Base-by-base conservation (phyloP, 1,139 yeast species). In the Debaryomycetaceae sp. region DNA sequence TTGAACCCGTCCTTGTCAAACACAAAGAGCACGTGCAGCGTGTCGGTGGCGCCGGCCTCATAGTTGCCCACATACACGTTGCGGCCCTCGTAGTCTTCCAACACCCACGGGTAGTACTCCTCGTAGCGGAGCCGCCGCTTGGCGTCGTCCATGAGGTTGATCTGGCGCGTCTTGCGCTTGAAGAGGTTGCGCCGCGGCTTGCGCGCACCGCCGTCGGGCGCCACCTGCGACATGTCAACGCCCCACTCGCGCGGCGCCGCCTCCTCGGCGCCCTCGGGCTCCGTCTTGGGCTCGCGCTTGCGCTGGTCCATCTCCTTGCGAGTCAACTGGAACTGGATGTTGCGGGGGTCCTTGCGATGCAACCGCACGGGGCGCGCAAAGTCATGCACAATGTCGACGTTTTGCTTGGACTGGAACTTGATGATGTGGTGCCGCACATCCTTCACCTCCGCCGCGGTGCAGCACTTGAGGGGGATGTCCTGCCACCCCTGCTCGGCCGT, bases 41-140 rank as follows among this genome's bases (percentile, higher is more conserved):
- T 72, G 44, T 86, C 96, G 7, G 89, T 76, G 41, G 83, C 83
- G 8, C 93, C 95, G 1, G 97, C 98, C 60, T 91, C 98, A 58
- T 85, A 89, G 45, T 83, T 83, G 21, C 98, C 96, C 15, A 89
- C 96, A 82, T 85, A 91, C 1, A 95, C 93, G 53, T 91, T 89
- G 39, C 77, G 72, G 34, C 95, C 96, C 45, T 86, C 96, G 54
- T 84, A 89, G 58, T 93, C 98, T 59, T 89, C 96, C 69, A 93
- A 66, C 13, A 93, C 95, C 98, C 98, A 91, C 0, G 98, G 98
- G 46, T 85, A 89, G 51, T 82, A 86, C 58, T 91, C 98, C 57
- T 91, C 98, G 51, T 89, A 91, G 47, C 97, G 70, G 41, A 91
- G 61, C 49, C 77, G 82, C 39, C 93, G 72, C 39, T 86, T 89